Conservation (phyloP, 2,329 filamentous ascomycete genomes). For the Trichoderma cornu-damae region DNA sequence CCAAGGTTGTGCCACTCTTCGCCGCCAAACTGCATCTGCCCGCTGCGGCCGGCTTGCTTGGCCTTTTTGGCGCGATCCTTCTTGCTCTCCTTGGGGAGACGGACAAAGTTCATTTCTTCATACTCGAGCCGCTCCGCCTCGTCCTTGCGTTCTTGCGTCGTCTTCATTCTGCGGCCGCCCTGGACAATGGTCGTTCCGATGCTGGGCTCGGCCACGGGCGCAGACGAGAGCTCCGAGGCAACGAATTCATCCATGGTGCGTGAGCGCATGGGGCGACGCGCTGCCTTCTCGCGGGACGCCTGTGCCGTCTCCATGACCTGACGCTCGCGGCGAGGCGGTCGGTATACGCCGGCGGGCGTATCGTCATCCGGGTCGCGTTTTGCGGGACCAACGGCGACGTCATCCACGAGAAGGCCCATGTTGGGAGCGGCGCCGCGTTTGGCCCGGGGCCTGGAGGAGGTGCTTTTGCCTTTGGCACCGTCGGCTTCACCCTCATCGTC, state of each 20-base stretch:
- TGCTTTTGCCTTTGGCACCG: slow-evolving; percentile 27
- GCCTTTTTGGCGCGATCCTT: slow-evolving; percentile 69
- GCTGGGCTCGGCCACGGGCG: slow-evolving; percentile 78
- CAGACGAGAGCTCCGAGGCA: slow-evolving; percentile 72
- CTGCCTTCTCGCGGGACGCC: slow-evolving; percentile 52
- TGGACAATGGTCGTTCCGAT: slow-evolving; percentile 85
- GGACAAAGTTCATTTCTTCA: slow-evolving; percentile 88
- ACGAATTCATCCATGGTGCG: slow-evolving; percentile 90
- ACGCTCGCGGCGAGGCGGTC: slow-evolving; percentile 81
- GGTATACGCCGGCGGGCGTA: slow-evolving; percentile 66
- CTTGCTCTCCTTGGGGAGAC: slow-evolving; percentile 80
- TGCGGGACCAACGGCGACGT: slow-evolving; percentile 28
- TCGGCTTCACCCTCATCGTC: slow-evolving; percentile 37
- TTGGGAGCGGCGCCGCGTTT: slow-evolving; percentile 32
- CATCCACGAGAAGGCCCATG: slow-evolving; percentile 31
- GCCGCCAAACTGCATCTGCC: slow-evolving; percentile 70
- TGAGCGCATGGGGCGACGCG: slow-evolving; percentile 64
- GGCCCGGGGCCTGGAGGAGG: slow-evolving; percentile 18
- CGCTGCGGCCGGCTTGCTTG: slow-evolving; percentile 44
- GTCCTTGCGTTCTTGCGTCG: slow-evolving; percentile 65
- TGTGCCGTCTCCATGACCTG: slow-evolving; percentile 73
- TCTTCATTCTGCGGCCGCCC: slow-evolving; percentile 74
- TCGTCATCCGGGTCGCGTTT: slow-evolving; percentile 29
- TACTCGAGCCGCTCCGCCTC: slow-evolving; percentile 79
- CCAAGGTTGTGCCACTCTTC: slow-evolving; percentile 89